These are phyloP conservation scores for Heracleum sosnowskyi DNA, from an alignment of 129 eudicot species.

Conservation along the genomic window DNA sequence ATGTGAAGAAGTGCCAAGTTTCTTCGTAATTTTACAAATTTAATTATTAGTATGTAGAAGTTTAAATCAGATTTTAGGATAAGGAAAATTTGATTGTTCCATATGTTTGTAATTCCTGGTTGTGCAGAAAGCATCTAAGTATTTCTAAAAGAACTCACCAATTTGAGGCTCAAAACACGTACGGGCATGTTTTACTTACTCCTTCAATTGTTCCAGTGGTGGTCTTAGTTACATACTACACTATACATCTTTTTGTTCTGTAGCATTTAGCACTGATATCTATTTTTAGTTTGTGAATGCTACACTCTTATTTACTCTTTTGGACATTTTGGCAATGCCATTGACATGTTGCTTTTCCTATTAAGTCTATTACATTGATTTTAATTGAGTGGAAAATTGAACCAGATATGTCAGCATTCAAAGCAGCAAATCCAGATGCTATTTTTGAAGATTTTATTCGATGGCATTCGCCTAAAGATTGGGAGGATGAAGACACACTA, in stretches of 20 bases:
- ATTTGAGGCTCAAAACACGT: background rate
- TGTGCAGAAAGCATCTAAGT: background rate
- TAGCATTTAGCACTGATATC: background rate
- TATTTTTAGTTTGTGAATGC: background rate
- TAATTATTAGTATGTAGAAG: background rate
- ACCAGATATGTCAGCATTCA: slow-evolving; percentile 94
- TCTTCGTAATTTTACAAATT: background rate
- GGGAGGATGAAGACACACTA: slow-evolving; percentile 51
- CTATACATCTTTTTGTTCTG: background rate
- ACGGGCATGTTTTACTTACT: background rate
- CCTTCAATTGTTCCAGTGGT: background rate
- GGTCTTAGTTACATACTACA: background rate
- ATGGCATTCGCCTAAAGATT: slow-evolving; percentile 99
- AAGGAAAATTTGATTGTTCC: background rate
- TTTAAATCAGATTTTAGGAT: background rate
- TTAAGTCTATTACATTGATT: background rate
- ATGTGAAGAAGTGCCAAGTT: background rate
- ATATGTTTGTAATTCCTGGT: background rate
- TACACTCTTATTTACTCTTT: background rate
- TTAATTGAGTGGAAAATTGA: background rate
- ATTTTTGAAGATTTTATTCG: slow-evolving; percentile 93
- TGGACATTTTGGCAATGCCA: background rate
- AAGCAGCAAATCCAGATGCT: slow-evolving; percentile 95
- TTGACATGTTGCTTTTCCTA: background rate
- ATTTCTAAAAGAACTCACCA: background rate